Conservation (phyloP, 2,329 filamentous ascomycete genomes). For the Aspergillus pseudoterreus region DNA sequence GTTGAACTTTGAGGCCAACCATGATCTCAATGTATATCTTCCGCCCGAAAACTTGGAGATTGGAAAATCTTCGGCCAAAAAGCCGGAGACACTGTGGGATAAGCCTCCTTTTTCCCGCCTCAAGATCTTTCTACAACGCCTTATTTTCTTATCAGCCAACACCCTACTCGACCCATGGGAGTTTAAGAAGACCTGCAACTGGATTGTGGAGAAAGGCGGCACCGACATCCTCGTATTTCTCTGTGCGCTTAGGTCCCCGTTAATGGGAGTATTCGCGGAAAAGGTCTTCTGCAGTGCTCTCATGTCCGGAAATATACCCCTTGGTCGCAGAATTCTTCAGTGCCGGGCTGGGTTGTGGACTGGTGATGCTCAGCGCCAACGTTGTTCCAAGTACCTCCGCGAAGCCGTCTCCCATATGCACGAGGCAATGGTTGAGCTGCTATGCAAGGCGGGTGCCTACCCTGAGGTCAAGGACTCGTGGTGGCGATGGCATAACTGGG, state of each 20-base stretch:
- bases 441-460: background rate
- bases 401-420: background rate
- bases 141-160: background rate
- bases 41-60: background rate
- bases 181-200: background rate
- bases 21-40: background rate
- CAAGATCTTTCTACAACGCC: background rate
- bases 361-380: background rate
- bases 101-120: background rate
- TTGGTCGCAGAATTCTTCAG: background rate
- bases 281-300: background rate
- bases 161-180: background rate
- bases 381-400: background rate
- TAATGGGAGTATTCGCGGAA: background rate
- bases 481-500: no score
- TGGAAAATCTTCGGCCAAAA: background rate
- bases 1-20: background rate
- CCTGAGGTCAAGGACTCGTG: background rate
- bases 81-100: background rate
- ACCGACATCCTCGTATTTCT: background rate
- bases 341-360: background rate
- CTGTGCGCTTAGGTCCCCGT: background rate
- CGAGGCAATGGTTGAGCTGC: background rate
- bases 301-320: background rate
- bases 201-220: background rate